phyloP scores from a whole-genome alignment of 257 asterid genomes.

The Euphrasia confusa region DNA sequence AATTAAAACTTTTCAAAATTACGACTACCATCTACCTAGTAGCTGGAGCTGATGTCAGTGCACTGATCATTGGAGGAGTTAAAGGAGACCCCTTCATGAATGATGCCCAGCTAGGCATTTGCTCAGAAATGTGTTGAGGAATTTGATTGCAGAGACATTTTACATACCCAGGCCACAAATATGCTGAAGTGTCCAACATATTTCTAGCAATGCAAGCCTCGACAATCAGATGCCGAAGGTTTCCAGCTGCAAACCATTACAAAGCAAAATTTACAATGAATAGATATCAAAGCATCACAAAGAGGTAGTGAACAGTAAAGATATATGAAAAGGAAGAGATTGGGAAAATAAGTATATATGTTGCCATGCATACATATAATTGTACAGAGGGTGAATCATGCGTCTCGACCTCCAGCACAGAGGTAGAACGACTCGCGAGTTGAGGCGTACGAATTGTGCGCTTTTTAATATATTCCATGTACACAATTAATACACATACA shows the following conservation, averaged over 20 bases:
- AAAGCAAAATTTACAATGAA: conserved; percentile 15
- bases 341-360: too few species aligned
- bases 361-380: too few species aligned
- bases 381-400: too few species aligned
- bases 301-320: not conserved
- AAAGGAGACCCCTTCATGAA: conserved; percentile 19
- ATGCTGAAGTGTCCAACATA: too few species aligned
- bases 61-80: conserved; percentile 69
- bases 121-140: conserved; percentile 34
- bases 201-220: too few species aligned
- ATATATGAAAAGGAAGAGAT: not conserved
- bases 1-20: conserved; percentile 12
- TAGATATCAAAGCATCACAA: not conserved
- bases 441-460: too few species aligned
- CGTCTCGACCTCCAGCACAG: too few species aligned
- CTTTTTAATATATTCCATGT: too few species aligned
- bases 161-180: conserved; percentile 24
- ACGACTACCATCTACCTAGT: conserved; percentile 57
- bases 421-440: not conserved
- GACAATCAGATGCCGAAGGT: too few species aligned
- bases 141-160: conserved; percentile 74
- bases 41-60: conserved; percentile 82
- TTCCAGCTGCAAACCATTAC: conserved; percentile 48
- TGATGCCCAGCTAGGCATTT: conserved; percentile 74
- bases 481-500: not conserved